Evolutionary conservation across 2,329 filamentous ascomycete species (phyloP).

Genomic region (Fusarium xylarioides): DNA sequence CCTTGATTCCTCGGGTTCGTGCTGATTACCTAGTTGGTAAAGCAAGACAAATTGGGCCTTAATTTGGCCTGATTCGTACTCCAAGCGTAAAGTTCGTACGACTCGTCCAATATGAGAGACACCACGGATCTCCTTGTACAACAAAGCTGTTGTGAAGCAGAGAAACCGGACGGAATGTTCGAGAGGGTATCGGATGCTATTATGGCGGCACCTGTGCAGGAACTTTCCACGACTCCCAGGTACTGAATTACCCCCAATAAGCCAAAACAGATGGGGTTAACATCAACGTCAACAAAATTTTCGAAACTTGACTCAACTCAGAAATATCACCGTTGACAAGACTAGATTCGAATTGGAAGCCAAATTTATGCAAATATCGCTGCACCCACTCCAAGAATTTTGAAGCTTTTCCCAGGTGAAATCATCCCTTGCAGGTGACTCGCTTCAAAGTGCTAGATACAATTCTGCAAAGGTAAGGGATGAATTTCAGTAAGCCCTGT

Average conservation of each 20-base stretch:
- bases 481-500: background rate
- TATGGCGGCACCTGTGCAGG: background rate
- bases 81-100: background rate
- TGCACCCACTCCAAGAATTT: background rate
- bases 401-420: background rate
- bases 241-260: background rate
- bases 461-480: background rate
- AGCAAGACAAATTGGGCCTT: conserved; percentile 19
- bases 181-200: background rate
- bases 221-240: background rate
- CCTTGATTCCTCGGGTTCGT: conserved; percentile 3
- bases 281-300: background rate
- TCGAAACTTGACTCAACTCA: background rate
- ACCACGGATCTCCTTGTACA: conserved; percentile 8
- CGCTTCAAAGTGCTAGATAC: background rate
- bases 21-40: conserved; percentile 22
- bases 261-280: background rate
- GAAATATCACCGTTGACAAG: background rate
- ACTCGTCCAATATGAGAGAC: background rate
- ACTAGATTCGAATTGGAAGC: background rate
- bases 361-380: background rate
- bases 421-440: background rate
- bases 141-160: background rate
- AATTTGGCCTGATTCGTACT: background rate
- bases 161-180: background rate